These are phyloP conservation scores for Boehmeria nivea DNA, from an alignment of 306 rosid species.

Conservation along the genomic window DNA sequence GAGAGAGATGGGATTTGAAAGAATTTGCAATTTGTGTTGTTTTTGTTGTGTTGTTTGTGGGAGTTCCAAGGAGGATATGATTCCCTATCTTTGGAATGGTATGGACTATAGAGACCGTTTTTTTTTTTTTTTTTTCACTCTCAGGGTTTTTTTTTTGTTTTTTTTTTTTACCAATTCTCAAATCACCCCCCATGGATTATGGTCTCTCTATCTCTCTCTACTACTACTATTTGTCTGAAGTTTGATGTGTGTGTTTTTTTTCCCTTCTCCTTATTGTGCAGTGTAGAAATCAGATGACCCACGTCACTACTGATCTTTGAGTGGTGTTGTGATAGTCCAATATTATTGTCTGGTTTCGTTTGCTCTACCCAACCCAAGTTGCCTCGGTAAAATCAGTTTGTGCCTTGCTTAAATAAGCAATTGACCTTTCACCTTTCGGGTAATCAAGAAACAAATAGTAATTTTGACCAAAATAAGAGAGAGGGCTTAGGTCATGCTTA, in stretches of 20 bases:
- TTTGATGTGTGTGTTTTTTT: no score
- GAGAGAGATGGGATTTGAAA: no score
- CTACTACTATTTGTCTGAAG: not conserved
- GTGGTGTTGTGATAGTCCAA: not conserved
- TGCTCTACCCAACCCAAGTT: not conserved
- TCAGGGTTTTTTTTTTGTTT: no score
- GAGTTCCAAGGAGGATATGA: constrained; percentile 32
- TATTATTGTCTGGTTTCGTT: not conserved
- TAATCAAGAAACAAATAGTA: not conserved
- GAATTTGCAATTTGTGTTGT: no score
- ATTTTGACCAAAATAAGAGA: not conserved
- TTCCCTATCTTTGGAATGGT: constrained; percentile 12
- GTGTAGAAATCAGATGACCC: not conserved
- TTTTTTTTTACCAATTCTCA: not conserved
- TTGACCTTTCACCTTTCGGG: constrained; percentile 1
- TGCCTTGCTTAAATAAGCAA: not conserved
- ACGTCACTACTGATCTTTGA: constrained; percentile 6
- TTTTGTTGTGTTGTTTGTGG: no score
- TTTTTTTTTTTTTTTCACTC: no score
- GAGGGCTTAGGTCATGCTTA: no score
- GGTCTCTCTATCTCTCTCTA: not conserved
- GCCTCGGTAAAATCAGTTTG: constrained; percentile 2
- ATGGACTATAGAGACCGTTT: no score
- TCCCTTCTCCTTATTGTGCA: no score
- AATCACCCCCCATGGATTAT: constrained; percentile 11